Percentiles rank a stretch among this genome's conserved stretches.
Evolutionary conservation across 257 asterid species (phyloP).

Genomic region (Plantago ovata): DNA sequence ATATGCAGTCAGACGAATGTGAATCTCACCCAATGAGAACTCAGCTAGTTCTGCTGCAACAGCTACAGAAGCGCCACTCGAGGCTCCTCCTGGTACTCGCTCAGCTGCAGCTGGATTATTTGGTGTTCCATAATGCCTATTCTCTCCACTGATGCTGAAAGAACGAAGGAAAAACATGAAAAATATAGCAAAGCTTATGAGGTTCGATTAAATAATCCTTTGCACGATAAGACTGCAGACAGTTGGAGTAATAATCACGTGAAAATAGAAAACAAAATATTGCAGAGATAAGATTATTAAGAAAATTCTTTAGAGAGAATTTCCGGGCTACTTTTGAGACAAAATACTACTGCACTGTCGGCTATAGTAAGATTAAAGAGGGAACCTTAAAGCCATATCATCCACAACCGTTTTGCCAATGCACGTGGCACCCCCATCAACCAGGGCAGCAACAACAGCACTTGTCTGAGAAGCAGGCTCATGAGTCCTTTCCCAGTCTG

Average conservation of each 20-base stretch:
- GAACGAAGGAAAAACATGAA: not conserved
- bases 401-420: constrained; percentile 80
- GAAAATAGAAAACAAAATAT: not conserved
- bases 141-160: constrained; percentile 75
- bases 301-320: not conserved
- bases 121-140: constrained; percentile 79
- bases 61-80: constrained; percentile 96
- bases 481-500: constrained; percentile 88
- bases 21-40: constrained; percentile 79
- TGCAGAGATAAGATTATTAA: constrained; percentile 4
- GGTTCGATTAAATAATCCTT: not conserved
- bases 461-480: constrained; percentile 68
- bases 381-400: constrained; percentile 89
- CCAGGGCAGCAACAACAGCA: constrained; percentile 69
- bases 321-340: no score
- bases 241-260: not conserved
- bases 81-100: constrained; percentile 90
- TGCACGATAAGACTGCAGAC: not conserved
- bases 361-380: constrained; percentile 14
- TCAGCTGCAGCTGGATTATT: constrained; percentile 80
- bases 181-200: not conserved
- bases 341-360: no score
- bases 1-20: not conserved
- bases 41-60: constrained; percentile 89
- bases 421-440: constrained; percentile 95